A percentile compares a stretch with the other conserved stretches of the same genome.
Evolutionary conservation across 2,329 filamentous ascomycete species (phyloP).

Genomic region (Aureobasidium melanogenum): DNA sequence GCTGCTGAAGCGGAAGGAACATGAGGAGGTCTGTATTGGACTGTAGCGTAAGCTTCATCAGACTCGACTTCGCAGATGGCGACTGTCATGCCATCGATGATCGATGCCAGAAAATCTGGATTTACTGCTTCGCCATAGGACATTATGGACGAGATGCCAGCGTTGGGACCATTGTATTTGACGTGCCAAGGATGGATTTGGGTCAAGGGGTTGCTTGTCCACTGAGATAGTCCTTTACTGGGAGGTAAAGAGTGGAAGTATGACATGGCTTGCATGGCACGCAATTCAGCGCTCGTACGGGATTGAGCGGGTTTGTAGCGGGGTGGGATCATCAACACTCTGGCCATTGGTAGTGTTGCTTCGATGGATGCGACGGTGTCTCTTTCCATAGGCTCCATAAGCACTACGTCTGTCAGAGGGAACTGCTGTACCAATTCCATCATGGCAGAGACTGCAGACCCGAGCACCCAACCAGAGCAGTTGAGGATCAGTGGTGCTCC

Average conservation of each 20-base stretch:
- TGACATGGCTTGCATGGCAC: slow-evolving; percentile 69
- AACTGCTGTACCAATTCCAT: slow-evolving; percentile 46
- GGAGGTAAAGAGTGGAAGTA: slow-evolving; percentile 54
- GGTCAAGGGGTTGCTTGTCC: slow-evolving; percentile 49
- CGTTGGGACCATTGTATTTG: slow-evolving; percentile 42
- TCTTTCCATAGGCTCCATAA: slow-evolving; percentile 48
- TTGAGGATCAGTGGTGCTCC: slow-evolving; percentile 59
- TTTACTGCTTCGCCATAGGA: slow-evolving; percentile 58
- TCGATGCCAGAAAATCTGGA: slow-evolving; percentile 50
- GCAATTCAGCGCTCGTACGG: slow-evolving; percentile 56
- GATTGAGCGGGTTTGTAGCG: slow-evolving; percentile 47
- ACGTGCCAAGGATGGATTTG: slow-evolving; percentile 53
- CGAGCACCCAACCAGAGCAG: slow-evolving; percentile 64
- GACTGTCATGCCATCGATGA: slow-evolving; percentile 62
- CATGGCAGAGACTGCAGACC: slow-evolving; percentile 59
- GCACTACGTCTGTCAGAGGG: slow-evolving; percentile 54
- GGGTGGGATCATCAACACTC: slow-evolving; percentile 49
- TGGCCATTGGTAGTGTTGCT: slow-evolving; percentile 33
- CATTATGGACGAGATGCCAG: slow-evolving; percentile 56
- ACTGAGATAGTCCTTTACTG: slow-evolving; percentile 27
- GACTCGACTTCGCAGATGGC: slow-evolving; percentile 57
- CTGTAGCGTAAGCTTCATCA: neutral
- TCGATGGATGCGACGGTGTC: slow-evolving; percentile 35
- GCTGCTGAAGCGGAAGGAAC: neutral
- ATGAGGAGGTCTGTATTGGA: slow-evolving; percentile 2